phyloP scores from a whole-genome alignment of 305 asterid species.

The Coffea humblotiana region DNA sequence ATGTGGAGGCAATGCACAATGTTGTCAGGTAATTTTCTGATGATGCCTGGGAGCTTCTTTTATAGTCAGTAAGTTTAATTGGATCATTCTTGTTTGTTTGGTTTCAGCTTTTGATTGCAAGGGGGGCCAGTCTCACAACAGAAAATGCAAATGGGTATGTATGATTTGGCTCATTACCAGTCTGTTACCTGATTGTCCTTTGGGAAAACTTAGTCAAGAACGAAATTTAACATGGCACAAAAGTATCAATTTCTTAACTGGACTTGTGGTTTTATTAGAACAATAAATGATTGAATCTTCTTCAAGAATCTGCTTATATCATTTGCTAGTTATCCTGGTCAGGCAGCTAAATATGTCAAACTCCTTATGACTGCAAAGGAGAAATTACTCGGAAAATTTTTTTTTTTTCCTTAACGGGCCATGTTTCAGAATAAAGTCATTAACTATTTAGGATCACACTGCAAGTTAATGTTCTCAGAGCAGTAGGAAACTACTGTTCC shows the following conservation, averaged over 20 bases:
- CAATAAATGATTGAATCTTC: neutral
- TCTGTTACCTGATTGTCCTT: neutral
- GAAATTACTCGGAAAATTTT: neutral
- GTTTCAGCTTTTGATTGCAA: constrained; percentile 73
- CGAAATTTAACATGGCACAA: neutral
- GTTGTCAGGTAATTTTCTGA: constrained; percentile 67
- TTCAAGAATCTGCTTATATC: neutral
- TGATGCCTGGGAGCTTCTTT: constrained; percentile 13
- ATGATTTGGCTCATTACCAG: neutral
- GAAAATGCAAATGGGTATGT: constrained; percentile 77
- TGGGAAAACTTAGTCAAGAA: constrained; percentile 1
- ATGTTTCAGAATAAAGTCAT: neutral
- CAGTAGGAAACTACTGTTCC: neutral
- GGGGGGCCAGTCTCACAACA: constrained; percentile 65
- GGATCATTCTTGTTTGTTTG: constrained; percentile 2
- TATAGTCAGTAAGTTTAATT: neutral
- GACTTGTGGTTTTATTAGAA: neutral
- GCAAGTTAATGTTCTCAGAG: neutral
- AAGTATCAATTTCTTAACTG: neutral
- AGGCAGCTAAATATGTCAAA: neutral
- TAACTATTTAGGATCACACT: neutral
- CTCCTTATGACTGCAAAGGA: neutral
- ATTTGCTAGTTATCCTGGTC: neutral
- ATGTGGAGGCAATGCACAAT: constrained; percentile 83
- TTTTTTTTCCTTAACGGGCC: neutral